Base-by-base conservation (phyloP, 495 filamentous ascomycete species). In the Penicillium chermesinum region DNA sequence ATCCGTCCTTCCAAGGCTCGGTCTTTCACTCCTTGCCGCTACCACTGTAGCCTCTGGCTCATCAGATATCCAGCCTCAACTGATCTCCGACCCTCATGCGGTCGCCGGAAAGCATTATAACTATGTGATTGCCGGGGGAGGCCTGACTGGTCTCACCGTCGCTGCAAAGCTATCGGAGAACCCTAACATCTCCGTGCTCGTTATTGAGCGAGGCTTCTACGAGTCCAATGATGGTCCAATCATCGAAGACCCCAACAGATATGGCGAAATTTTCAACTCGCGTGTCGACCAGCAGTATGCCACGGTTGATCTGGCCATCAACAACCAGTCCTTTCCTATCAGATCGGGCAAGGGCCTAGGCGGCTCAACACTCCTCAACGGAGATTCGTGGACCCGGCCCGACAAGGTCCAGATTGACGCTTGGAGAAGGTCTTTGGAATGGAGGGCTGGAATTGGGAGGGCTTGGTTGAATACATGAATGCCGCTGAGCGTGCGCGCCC, bases 351-450 rank as follows among this genome's bases (percentile, higher is more conserved):
- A 64, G 7, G 61, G 59, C 5, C 59, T 69, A 2, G 82, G 81
- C 9, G 82, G 81, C 3, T 76, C 76, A 13, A 82, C 77, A 7
- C 70, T 70, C 5, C 62, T 84, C 46, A 84, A 82, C 49, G 73
- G 72, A 38, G 60, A 70, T 45, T 71, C 75, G 54, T 69, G 69
- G 58, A 67, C 76, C 8, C 67, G 74, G 32, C 59, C 71, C 0
- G 67, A 72, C 25, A 67, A 65, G 38, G 63, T 49, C 8, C 67
- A 71, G 46, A 59, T 81, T 17, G 75, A 81, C 44, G 67, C 56
- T 5, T 83, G 80, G 71, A 58, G 4, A 63, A 63, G n/a, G 59
- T 81, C 16, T 58, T 64, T 27, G 58, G 58, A 2, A 82, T 76
- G 43, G 44, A 61, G 8, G 73, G 71, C 22, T 83, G 80, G 80